These are phyloP conservation scores for Geotrichum armillariae DNA, from an alignment of 1,139 yeast genomes.

Conservation along the genomic window DNA sequence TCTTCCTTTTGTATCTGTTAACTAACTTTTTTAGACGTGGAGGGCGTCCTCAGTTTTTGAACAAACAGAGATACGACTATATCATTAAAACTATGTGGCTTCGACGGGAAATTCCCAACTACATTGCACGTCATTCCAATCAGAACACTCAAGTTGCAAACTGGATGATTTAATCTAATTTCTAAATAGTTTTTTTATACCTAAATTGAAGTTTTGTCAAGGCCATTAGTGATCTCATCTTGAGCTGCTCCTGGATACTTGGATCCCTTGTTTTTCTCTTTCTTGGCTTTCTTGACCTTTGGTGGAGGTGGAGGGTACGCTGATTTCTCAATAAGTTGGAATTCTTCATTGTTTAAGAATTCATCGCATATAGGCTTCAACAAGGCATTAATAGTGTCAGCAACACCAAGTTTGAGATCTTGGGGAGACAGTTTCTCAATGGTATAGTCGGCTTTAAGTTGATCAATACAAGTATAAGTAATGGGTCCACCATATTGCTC, in stretches of 20 bases:
- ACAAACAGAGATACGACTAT: constrained; percentile 63
- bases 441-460: constrained; percentile 69
- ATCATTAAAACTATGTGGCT: constrained; percentile 72
- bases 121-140: constrained; percentile 77
- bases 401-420: constrained; percentile 88
- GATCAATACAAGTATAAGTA: constrained; percentile 65
- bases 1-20: background rate
- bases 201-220: too few species aligned
- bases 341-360: constrained; percentile 60
- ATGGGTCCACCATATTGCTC: constrained; percentile 96
- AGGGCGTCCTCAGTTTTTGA: constrained; percentile 69
- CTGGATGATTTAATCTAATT: too few species aligned
- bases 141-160: constrained; percentile 57
- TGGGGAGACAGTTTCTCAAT: constrained; percentile 81
- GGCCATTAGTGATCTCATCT: too few species aligned
- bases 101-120: constrained; percentile 73
- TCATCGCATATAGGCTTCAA: constrained; percentile 83
- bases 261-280: constrained; percentile 78
- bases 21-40: constrained; percentile 29
- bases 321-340: constrained; percentile 67
- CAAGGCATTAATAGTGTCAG: constrained; percentile 76
- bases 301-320: constrained; percentile 83
- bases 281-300: constrained; percentile 64
- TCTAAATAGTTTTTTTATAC: too few species aligned
- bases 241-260: constrained; percentile 86